A percentile compares a stretch with the other conserved stretches of the same genome.
These are phyloP conservation scores for Cladosporium sp. DNA, from an alignment of 2,329 filamentous ascomycete genomes.

Conservation along the genomic window DNA sequence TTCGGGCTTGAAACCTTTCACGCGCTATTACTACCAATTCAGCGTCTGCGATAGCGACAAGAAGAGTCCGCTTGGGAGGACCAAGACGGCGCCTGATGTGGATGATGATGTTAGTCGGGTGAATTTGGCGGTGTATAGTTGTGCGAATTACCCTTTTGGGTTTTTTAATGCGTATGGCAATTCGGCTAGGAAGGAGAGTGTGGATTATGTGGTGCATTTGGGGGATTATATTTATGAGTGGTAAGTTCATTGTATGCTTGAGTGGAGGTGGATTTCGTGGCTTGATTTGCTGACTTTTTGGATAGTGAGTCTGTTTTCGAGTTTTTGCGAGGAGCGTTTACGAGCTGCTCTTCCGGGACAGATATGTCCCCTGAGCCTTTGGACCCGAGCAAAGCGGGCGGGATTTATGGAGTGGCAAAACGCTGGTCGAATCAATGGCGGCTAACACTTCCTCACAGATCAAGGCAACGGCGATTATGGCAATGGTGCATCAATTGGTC, in stretches of 20 bases:
- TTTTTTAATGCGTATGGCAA: slow-evolving; percentile 28
- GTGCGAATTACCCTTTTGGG: slow-evolving; percentile 25
- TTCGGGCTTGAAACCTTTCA: slow-evolving; percentile 20
- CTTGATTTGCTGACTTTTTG: background rate
- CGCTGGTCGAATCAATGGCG: no score
- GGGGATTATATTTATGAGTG: background rate
- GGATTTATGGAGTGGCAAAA: no score
- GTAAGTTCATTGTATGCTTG: no score
- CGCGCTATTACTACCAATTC: slow-evolving; percentile 28
- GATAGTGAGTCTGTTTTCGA: slow-evolving; percentile 19
- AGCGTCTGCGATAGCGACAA: slow-evolving; percentile 21
- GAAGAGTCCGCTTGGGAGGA: slow-evolving; percentile 22
- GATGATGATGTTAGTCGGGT: slow-evolving; percentile 22
- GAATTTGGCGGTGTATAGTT: slow-evolving; percentile 25
- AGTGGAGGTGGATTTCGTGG: no score
- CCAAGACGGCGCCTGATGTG: slow-evolving; percentile 22
- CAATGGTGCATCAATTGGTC: slow-evolving; percentile 16
- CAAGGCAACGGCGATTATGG: slow-evolving; percentile 29
- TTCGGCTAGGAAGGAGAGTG: slow-evolving; percentile 29
- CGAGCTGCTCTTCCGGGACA: no score
- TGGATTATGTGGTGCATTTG: slow-evolving; percentile 35
- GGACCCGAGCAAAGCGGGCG: no score
- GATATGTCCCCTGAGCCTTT: no score
- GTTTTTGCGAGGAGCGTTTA: no score
- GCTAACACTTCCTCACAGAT: slow-evolving; percentile 35